Evolutionary conservation across 1,139 yeast genomes (phyloP).

Genomic region (Zygoascus meyerae): DNA sequence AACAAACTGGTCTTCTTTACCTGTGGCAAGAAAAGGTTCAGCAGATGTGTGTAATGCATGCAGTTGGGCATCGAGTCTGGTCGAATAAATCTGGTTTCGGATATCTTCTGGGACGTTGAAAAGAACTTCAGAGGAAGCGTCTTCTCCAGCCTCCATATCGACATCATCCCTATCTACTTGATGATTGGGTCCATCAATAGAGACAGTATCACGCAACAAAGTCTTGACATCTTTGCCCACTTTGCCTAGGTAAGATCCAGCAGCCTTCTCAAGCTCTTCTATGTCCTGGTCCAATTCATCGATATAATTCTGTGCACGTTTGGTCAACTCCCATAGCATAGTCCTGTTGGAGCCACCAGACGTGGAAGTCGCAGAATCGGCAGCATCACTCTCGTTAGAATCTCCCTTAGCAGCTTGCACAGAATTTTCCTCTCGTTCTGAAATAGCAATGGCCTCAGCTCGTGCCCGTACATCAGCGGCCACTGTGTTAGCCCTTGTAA

Average conservation of each 20-base stretch:
- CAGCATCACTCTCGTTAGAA: conserved; percentile 9
- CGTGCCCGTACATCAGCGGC: conserved; percentile 4
- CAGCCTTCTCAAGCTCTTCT: conserved; percentile 60
- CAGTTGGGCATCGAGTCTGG: conserved; percentile 55
- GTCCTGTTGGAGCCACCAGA: conserved; percentile 11
- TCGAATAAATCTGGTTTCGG: conserved; percentile 39
- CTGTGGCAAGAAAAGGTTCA: conserved; percentile 38
- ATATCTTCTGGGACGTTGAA: conserved; percentile 41
- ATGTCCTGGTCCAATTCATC: conserved; percentile 63
- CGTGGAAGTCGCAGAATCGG: background rate
- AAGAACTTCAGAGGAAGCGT: conserved; percentile 37
- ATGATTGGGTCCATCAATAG: conserved; percentile 35
- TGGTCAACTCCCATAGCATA: conserved; percentile 34
- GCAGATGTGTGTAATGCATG: conserved; percentile 46
- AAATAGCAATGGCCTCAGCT: conserved; percentile 6
- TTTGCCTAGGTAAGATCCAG: conserved; percentile 53
- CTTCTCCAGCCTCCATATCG: conserved; percentile 32
- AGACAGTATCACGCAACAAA: conserved; percentile 49
- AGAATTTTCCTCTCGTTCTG: background rate
- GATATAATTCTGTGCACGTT: conserved; percentile 52
- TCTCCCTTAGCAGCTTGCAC: conserved; percentile 16
- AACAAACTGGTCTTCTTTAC: conserved; percentile 33
- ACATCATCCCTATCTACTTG: conserved; percentile 13
- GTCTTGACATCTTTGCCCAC: conserved; percentile 44
- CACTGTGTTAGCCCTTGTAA: conserved; percentile 19